Evolutionary conservation across 164 flowering plant species (phyloP).

Genomic region (Chloranthus sessilifolius): DNA sequence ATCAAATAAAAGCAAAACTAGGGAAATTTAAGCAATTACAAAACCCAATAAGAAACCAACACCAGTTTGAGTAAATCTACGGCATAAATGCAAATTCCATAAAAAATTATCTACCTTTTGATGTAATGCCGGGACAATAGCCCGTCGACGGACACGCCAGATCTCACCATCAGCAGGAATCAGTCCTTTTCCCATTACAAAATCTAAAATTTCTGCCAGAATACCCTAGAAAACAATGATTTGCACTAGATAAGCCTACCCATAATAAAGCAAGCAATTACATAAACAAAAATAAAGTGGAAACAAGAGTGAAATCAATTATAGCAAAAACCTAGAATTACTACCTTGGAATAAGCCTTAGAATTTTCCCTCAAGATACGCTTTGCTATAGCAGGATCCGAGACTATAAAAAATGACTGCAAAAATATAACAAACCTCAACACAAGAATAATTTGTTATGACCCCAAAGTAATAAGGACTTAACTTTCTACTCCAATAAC

Average conservation of each 20-base stretch:
- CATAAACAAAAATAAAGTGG: neutral
- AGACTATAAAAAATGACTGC: conserved; percentile 93
- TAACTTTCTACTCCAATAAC: too few relatives aligned
- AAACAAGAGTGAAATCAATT: neutral
- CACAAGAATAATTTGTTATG: too few relatives aligned
- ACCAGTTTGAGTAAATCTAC: too few relatives aligned
- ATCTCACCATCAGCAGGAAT: conserved; percentile 99
- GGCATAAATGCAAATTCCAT: too few relatives aligned
- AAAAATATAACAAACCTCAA: conserved; percentile 11
- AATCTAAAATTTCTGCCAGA: conserved; percentile 88
- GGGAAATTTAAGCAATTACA: too few relatives aligned
- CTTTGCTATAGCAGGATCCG: conserved; percentile 90
- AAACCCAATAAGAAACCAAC: too few relatives aligned
- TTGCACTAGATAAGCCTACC: too few relatives aligned
- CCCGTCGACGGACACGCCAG: conserved; percentile 89
- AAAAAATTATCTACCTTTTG: conserved; percentile 49
- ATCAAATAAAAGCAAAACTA: conserved; percentile 6
- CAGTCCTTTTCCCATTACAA: conserved; percentile 99
- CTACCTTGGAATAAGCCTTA: conserved; percentile 91
- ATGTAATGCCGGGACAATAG: conserved; percentile 95
- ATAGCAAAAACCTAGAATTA: neutral
- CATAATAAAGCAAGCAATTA: neutral
- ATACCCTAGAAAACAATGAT: conserved; percentile 64
- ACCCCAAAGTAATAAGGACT: too few relatives aligned
- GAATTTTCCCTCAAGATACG: conserved; percentile 85